Evolutionary conservation across 768 basidiomycete genomes (phyloP), one percentile per base, ranked within the genome.

Genomic region (Suillus bovinus): DNA sequence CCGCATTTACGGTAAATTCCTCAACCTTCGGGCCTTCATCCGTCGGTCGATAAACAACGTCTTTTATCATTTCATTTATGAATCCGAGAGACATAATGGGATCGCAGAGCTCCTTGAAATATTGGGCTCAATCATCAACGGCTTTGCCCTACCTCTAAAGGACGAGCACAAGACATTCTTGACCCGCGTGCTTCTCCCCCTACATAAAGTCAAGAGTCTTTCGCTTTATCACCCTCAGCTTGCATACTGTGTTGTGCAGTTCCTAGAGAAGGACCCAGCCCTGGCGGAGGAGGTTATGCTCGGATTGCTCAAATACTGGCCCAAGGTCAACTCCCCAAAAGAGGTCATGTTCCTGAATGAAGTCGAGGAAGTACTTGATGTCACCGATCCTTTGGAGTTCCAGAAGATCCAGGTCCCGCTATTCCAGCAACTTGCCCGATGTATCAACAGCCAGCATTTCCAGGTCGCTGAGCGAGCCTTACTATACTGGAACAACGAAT

Each of bases 341-440:
- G 97, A 99, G 72, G 97, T 99, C 76, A 99, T 99, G 97, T 99
- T 93, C 80, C 81, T 99, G 62, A 98, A 98, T 77, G 97, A 99
- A 79, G 94, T 99, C 59, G 97, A 99, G 77, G 97, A 99, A 80
- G 92, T 99, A 5, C 78, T 99, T 65, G 97, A 99, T 76, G 97
- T 99, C 63, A 98, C 97, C 67, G 96, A 99, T 70, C 94, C 94
- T 2, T 84, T 84, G 60, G 96, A 99, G 77, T 99, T 99, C 79
- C 89, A 89, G 75, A 99, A 99, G 83, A 92, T 99, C 64, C 93
- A 97, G 76, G 80, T 92, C 22, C 86, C 91, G 11, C 79, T 99
- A 47, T 99, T 99, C 84, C 88, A 89, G 60, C 97, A 99, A 74
- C 84, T 99, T 33, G 90, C 96, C 38, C 85, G 94, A 64, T 99